Conservation (phyloP, 1,284 basidiomycete species). For the Rhodotorula sp. region DNA sequence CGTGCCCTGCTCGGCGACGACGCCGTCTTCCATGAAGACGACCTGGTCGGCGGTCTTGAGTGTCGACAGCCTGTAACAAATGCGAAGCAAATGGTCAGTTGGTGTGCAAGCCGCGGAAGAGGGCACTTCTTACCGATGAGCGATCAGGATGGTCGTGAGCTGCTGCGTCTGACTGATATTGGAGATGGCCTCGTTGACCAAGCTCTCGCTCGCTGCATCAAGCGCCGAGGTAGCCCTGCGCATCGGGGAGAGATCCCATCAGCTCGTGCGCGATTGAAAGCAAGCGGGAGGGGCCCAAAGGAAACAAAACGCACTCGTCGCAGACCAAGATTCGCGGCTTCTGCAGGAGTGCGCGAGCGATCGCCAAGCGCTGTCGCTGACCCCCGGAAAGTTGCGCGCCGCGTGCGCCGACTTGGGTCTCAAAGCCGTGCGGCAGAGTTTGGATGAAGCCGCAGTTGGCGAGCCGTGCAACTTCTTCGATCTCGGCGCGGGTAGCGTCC, state of each 20-base stretch:
- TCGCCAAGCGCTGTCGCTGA: slow-evolving; percentile 55
- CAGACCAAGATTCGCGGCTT: slow-evolving; percentile 54
- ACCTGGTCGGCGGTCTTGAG: slow-evolving; percentile 43
- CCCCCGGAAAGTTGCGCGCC: slow-evolving; percentile 48
- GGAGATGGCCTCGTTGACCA: slow-evolving; percentile 88
- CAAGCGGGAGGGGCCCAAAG: neutral
- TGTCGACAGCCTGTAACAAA: slow-evolving; percentile 58
- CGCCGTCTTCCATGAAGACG: slow-evolving; percentile 68
- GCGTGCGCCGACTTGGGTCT: slow-evolving; percentile 58
- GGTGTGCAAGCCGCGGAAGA: slow-evolving; percentile 50
- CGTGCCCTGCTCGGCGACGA: slow-evolving; percentile 76
- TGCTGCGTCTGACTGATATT: slow-evolving; percentile 71
- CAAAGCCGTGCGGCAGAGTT: slow-evolving; percentile 80
- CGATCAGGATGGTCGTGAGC: slow-evolving; percentile 84
- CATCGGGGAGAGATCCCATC: neutral
- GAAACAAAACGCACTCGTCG: slow-evolving; percentile 50
- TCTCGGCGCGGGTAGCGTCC: slow-evolving; percentile 70
- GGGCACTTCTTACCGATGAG: slow-evolving; percentile 59
- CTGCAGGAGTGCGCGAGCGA: slow-evolving; percentile 54
- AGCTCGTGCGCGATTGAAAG: neutral
- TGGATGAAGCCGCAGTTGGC: slow-evolving; percentile 91
- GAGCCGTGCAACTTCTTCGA: slow-evolving; percentile 79
- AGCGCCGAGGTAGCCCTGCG: slow-evolving; percentile 64
- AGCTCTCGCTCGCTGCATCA: slow-evolving; percentile 76
- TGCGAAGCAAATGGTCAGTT: neutral